Base-by-base conservation (phyloP, 352 stramenopile genomes). In the Pythium aquatile region DNA sequence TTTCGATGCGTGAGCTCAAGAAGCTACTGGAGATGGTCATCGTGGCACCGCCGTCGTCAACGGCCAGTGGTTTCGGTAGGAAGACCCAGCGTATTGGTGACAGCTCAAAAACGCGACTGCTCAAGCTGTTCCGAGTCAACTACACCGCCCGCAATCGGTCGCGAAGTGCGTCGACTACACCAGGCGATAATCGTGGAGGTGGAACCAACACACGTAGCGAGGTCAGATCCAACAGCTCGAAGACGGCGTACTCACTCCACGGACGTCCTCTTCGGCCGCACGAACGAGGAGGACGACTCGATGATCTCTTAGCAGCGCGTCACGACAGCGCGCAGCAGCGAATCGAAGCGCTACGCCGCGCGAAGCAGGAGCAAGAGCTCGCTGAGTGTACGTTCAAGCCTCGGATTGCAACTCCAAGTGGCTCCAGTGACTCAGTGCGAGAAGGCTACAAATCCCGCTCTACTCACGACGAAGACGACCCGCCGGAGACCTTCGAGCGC, bases 361-460 rank as follows among this genome's bases (percentile, higher is more conserved):
- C 37, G 5, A 78, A 87, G 58, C 48, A 73, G 20, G 44, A 73
- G 10, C 40, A 73, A 16, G 79, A 87, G 37, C 32, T 87, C 5
- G 70, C 75, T 16, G 68, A 83, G 29, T 89, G 79, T 52, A 89
- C 79, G 5, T 88, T 88, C 62, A 75, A 76, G 24, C 79, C 79
- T 20, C 60, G 29, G 0, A 76, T 85, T 14, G 60, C 39, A 1
- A 24, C 28, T 5, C 0, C 4, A 8, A 57, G 39, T 13, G 35
- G 30, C 55, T 42, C 28, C 37, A 63, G 65, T 32, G 44, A 65
- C 24, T 37, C 32, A n/a, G 49, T 53, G 39, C 49, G 30, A 63
- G 39, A 32, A 4, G 16, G 32, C 16, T 58, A 61, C 53, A 30
- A 30, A 14, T 61, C 57, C 29, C 51, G 29, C 32, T 55, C 54